These are phyloP conservation scores for Talaromyces thailandensis DNA, from an alignment of 495 filamentous ascomycete genomes.

Conservation along the genomic window DNA sequence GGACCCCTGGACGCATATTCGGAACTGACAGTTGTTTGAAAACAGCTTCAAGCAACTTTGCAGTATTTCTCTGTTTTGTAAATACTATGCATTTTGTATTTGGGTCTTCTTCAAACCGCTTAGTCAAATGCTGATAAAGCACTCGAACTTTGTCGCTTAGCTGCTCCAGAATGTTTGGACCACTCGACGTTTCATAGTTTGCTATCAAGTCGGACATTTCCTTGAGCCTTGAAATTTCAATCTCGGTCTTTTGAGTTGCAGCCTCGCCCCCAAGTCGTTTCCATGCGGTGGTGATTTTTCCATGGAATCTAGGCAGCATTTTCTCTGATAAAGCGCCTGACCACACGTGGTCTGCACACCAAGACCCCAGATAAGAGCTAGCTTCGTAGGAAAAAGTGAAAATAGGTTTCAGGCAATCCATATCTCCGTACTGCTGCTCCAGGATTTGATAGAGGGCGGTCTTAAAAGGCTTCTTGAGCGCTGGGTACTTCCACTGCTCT, in stretches of 20 bases:
- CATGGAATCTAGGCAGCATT: constrained; percentile 54
- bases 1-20: constrained; percentile 53
- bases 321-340: constrained; percentile 57
- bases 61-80: constrained; percentile 69
- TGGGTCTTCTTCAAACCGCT: constrained; percentile 46
- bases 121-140: constrained; percentile 46
- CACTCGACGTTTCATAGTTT: constrained; percentile 33
- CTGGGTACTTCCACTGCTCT: constrained; percentile 46
- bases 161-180: constrained; percentile 17
- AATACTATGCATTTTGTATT: constrained; percentile 82
- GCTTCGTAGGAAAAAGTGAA: constrained; percentile 50
- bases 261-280: not conserved
- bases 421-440: constrained; percentile 43
- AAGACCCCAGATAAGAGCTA: constrained; percentile 64
- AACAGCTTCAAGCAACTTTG: constrained; percentile 58
- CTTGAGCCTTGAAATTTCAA: constrained; percentile 43
- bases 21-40: constrained; percentile 47
- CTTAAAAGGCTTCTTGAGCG: constrained; percentile 40
- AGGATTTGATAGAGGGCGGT: constrained; percentile 57
- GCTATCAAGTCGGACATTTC: constrained; percentile 51
- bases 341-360: constrained; percentile 86
- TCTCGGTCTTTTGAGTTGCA: constrained; percentile 11
- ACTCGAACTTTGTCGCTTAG: constrained; percentile 67
- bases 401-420: constrained; percentile 46
- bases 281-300: constrained; percentile 38